These are phyloP conservation scores for Backusella mclennaniae DNA, from an alignment of 192 early-diverging fungal genomes.

Conservation along the genomic window DNA sequence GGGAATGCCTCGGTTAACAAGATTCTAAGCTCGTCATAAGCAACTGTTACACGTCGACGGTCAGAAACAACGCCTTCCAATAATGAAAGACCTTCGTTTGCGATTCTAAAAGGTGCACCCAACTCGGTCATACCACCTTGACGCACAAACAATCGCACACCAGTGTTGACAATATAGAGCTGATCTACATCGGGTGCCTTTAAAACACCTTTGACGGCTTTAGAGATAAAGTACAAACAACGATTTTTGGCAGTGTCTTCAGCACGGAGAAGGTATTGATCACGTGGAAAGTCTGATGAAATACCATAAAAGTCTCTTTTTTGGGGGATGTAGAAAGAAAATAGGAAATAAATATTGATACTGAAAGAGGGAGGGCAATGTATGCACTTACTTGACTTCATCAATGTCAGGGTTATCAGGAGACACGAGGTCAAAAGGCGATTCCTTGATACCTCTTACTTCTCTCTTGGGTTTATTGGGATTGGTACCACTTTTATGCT, in stretches of 20 bases:
- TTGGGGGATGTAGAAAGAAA: not conserved
- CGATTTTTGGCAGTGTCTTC: conserved; percentile 62
- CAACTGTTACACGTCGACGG: conserved; percentile 43
- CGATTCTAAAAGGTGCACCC: conserved; percentile 60
- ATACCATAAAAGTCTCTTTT: conserved; percentile 69
- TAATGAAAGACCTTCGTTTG: conserved; percentile 65
- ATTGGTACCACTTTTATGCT: not conserved
- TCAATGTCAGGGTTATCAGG: conserved; percentile 58
- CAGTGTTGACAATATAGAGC: conserved; percentile 90
- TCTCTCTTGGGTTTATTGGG: conserved; percentile 44
- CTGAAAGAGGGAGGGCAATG: no score
- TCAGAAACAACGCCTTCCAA: conserved; percentile 52
- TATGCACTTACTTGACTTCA: conserved; percentile 24
- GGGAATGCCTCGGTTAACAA: conserved; percentile 54
- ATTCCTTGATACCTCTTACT: conserved; percentile 61
- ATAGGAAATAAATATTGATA: not conserved
- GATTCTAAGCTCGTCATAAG: conserved; percentile 42
- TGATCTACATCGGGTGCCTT: conserved; percentile 55
- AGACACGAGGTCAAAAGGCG: conserved; percentile 84
- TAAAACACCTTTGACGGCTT: conserved; percentile 74
- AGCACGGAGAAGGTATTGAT: conserved; percentile 88
- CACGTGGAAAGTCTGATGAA: conserved; percentile 65
- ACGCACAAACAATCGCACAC: conserved; percentile 83
- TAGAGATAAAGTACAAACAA: conserved; percentile 83
- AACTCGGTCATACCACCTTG: conserved; percentile 55